Evolutionary conservation across 805 yeast species (phyloP), one percentile per base, ranked within the genome.

Genomic region (Kluyveromyces starmeri): DNA sequence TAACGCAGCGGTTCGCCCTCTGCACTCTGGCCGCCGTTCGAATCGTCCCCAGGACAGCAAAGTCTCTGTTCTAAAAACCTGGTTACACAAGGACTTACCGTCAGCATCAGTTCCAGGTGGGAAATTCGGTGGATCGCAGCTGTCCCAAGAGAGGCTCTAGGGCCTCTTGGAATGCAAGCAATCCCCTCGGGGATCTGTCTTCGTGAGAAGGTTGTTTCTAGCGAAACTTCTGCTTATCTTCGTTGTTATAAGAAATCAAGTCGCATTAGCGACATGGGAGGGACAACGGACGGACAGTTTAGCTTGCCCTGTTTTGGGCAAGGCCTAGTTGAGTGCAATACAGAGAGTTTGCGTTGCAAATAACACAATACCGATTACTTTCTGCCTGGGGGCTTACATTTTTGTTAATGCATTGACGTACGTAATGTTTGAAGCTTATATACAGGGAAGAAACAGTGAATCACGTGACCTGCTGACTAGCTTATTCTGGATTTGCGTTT

Each of bases 281-380:
- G 35, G 58, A 51, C 54, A 48, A 41, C 47, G 53, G 58, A 40
- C 35, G 51, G 39, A 38, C 45, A 45, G 47, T 50, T 53, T 55
- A 51, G 50, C 60, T 45, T 42, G 40, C 34, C 26, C 4, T n/a
- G n/a, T 9, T 21, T 21, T 14, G 10, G 29, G 28, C 26, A 37
- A 46, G 43, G 50, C 59, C 50, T 53, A 53, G 57, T 53, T 55
- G 57, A 55, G 61, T 55, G 61, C 61, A 55, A 55, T 55, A 55
- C 59, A 46, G 51, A 57, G 58, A 52, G 55, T 35, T 32, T 20
- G 32, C 33, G n/a, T 18, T 20, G 41, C 32, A 32, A 35, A 38
- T 53, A 53, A 55, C 61, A 50, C 61, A 59, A 55, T 55, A 55
- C 61, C 61, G 61, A 55, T 55, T 53, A 55, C 46, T 50, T 43